Conservation (phyloP, 2,329 filamentous ascomycete species). For the Truncatella angustata region DNA sequence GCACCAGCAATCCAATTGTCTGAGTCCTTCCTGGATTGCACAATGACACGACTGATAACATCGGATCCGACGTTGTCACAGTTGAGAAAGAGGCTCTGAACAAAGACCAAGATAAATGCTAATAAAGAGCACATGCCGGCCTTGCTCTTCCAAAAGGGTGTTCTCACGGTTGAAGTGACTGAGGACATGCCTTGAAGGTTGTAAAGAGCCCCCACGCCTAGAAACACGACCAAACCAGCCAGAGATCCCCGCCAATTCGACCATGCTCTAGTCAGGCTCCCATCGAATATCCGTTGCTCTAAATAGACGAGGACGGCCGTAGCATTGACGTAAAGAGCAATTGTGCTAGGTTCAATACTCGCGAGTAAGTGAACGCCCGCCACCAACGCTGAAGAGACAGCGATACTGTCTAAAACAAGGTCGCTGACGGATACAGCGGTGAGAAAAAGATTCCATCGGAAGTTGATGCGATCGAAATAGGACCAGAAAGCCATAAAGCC, state of each 20-base stretch:
- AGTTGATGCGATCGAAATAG: conserved; percentile 24
- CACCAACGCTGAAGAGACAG: conserved; percentile 21
- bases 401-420: conserved; percentile 27
- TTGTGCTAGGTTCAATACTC: conserved; percentile 22
- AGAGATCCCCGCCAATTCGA: conserved; percentile 20
- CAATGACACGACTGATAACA: conserved; percentile 38
- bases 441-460: conserved; percentile 29
- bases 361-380: conserved; percentile 26
- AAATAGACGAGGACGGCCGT: conserved; percentile 24
- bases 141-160: conserved; percentile 16
- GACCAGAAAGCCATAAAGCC: conserved; percentile 26
- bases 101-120: conserved; percentile 19
- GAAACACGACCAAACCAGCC: conserved; percentile 20
- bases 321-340: conserved; percentile 24
- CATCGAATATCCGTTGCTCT: conserved; percentile 20
- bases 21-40: conserved; percentile 43
- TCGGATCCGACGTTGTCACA: conserved; percentile 10
- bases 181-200: conserved; percentile 14
- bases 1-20: conserved; percentile 44
- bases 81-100: conserved; percentile 16
- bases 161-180: conserved; percentile 7
- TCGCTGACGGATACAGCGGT: conserved; percentile 25
- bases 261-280: conserved; percentile 21
- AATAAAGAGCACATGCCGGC: conserved; percentile 16
- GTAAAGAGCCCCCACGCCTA: conserved; percentile 22